Percentiles rank a stretch among this genome's conserved stretches.
phyloP scores from a whole-genome alignment of 1,284 basidiomycete genomes.

The Cryptococcus maquisensis region DNA sequence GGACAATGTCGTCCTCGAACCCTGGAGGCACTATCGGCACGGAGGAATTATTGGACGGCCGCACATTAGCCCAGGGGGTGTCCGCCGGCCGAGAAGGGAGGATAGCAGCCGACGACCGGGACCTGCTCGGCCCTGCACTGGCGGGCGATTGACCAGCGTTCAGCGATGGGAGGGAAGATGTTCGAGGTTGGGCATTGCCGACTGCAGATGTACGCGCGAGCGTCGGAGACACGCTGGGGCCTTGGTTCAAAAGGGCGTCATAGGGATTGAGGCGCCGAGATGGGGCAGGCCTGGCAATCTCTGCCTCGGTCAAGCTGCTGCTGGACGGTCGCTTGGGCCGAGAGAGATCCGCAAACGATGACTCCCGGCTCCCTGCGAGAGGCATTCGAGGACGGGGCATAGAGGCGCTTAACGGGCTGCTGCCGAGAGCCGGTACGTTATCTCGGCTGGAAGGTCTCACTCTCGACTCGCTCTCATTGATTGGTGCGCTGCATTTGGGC shows the following conservation, averaged over 20 bases:
- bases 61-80: constrained; percentile 15
- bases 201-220: constrained; percentile 6
- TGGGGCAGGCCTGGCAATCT: neutral
- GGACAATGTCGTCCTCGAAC: constrained; percentile 8
- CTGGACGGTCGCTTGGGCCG: too few species aligned
- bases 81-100: neutral
- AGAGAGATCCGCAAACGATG: neutral
- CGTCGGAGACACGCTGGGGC: neutral
- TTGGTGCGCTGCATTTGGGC: constrained; percentile 28
- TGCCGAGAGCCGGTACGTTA: neutral
- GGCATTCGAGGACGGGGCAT: neutral
- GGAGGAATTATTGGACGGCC: constrained; percentile 33
- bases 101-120: neutral
- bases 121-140: neutral
- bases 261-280: neutral
- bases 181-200: neutral
- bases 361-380: neutral
- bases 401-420: neutral
- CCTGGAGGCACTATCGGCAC: constrained; percentile 14
- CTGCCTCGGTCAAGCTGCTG: too few species aligned
- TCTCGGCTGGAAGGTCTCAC: neutral
- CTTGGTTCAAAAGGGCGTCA: neutral
- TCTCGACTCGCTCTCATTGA: too few species aligned
- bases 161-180: constrained; percentile 2
- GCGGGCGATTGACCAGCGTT: constrained; percentile 3